Conservation (phyloP, 768 basidiomycete species). For the Suillus luteus region DNA sequence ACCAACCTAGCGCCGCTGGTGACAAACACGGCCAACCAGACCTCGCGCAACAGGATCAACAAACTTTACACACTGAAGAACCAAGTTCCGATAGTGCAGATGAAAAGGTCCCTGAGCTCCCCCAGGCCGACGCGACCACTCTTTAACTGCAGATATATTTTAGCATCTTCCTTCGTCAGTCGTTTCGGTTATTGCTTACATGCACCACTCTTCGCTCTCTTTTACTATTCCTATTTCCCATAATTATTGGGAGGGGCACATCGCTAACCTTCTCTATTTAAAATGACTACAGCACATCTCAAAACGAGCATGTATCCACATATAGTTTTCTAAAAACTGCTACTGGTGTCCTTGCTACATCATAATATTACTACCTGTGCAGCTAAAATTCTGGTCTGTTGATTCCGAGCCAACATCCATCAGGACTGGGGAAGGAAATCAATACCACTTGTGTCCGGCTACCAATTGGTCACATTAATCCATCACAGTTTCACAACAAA, state of each 20-base stretch:
- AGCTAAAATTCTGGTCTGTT: background rate
- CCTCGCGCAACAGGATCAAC: slow-evolving; percentile 11
- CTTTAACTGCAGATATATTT: background rate
- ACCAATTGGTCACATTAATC: background rate
- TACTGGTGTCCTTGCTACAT: background rate
- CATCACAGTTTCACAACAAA: background rate
- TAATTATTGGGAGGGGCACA: background rate
- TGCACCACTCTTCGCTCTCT: background rate
- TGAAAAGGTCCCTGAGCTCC: background rate
- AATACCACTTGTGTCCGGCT: background rate
- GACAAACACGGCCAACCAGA: slow-evolving; percentile 44
- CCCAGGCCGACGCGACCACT: background rate
- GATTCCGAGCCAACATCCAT: background rate
- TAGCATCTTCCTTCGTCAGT: background rate
- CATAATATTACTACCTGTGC: background rate
- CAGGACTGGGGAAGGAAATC: background rate
- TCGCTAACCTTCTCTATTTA: background rate
- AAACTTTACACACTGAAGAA: slow-evolving; percentile 17
- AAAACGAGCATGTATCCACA: background rate
- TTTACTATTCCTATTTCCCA: background rate
- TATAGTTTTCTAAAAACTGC: background rate
- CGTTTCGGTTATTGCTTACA: no score
- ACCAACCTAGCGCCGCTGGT: slow-evolving; percentile 26
- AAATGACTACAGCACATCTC: background rate
- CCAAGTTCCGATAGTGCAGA: background rate